Evolutionary conservation across 2,329 filamentous ascomycete genomes (phyloP).

Genomic region (Daldinia eschscholtzii): DNA sequence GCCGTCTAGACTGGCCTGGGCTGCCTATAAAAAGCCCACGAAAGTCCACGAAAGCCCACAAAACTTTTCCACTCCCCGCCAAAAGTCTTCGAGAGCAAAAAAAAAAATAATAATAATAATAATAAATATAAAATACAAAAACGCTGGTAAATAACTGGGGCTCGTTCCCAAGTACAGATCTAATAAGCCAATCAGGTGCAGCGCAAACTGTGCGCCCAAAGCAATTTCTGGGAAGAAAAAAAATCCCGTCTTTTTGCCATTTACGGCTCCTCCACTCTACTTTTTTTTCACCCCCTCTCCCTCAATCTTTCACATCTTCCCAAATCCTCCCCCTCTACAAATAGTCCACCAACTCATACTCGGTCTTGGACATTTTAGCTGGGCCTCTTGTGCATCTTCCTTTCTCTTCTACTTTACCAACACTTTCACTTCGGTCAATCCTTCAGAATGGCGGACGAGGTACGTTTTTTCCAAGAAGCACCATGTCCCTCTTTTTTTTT

Average conservation of each 20-base stretch:
- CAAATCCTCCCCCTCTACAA: slow-evolving; percentile 33
- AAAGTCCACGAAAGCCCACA: slow-evolving; percentile 38
- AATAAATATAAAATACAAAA: slow-evolving; percentile 19
- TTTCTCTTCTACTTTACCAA: slow-evolving; percentile 48
- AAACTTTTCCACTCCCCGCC: slow-evolving; percentile 21
- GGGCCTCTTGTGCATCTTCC: slow-evolving; percentile 50
- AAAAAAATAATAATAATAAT: no score
- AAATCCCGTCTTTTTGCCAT: slow-evolving; percentile 36
- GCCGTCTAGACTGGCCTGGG: slow-evolving; percentile 23
- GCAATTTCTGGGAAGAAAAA: slow-evolving; percentile 42
- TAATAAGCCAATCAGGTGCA: slow-evolving; percentile 26
- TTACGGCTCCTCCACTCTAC: slow-evolving; percentile 28
- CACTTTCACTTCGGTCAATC: slow-evolving; percentile 53
- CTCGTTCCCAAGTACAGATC: slow-evolving; percentile 9
- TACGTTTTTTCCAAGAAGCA: slow-evolving; percentile 55
- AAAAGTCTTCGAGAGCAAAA: slow-evolving; percentile 14
- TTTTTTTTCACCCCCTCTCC: slow-evolving; percentile 36
- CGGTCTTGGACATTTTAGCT: slow-evolving; percentile 29
- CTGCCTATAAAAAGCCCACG: slow-evolving; percentile 25
- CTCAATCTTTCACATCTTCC: slow-evolving; percentile 22
- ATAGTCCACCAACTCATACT: slow-evolving; percentile 40
- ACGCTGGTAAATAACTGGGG: slow-evolving; percentile 13
- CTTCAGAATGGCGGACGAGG: slow-evolving; percentile 69
- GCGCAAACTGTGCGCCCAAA: slow-evolving; percentile 35
- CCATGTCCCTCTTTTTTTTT: slow-evolving; percentile 32